Base-by-base conservation (phyloP, 192 early-diverging fungal species). In the Umbelopsis ramanniana region DNA sequence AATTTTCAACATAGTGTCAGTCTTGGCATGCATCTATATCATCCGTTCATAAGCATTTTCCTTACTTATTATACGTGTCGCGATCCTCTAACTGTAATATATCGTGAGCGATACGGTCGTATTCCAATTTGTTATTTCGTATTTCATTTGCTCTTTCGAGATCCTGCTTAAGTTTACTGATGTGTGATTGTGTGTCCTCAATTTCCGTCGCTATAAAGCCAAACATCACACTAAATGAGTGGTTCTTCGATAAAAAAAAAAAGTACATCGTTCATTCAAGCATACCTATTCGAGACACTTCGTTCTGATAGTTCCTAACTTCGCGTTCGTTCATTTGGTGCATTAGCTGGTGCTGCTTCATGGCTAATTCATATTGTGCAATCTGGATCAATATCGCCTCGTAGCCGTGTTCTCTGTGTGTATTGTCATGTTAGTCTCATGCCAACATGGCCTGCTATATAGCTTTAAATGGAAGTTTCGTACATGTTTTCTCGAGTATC, bases 301-400 rank as follows among this genome's bases (percentile, higher is more conserved):
- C 75, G 26, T 54, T 26, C 23, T 70, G 60, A 72, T 88, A 90
- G 68, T 79, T 52, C 43, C 68, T 21, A 9, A 82, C 74, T 72
- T 90, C 87, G 23, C 74, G 67, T 12, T 67, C 67, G 68, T 90
- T 86, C 75, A 85, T 89, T 21, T 81, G 71, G 72, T 85, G 87
- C 23, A 89, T 73, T 6, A 77, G 72, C 50, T 82, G 80, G 53
- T 84, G 84, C 26, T 87, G 85, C 23, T 67, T 63, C n/a, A 87
- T 71, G 24, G 57, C 55, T 9, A 79, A 68, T 52, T 88, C 76
- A 57, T 87, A 82, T 19, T 75, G 71, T 23, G 71, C 45, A 21
- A 90, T 71, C 66, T 87, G 81, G 14, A 81, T 68, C 24, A 83
- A 72, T 38, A 87, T 74, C 2, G 68, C 55, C 22, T 80, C 77